Percentiles rank a stretch among this genome's conserved stretches.
phyloP scores from a whole-genome alignment of 2,329 filamentous ascomycete species.

The Trichoderma sp. region DNA sequence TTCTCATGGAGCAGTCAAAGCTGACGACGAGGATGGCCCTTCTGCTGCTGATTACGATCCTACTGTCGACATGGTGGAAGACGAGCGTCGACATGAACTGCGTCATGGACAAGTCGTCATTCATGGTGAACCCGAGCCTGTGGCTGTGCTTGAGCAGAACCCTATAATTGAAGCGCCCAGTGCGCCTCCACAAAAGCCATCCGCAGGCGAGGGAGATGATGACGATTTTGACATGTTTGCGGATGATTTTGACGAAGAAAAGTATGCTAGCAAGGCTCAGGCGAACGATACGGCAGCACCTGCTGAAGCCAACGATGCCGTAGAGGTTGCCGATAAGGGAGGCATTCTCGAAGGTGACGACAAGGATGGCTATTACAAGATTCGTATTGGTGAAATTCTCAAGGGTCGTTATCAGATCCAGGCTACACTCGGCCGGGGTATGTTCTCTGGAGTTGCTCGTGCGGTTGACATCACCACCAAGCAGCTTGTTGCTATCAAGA shows the following conservation, averaged over 20 bases:
- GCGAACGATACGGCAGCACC: conserved; percentile 39
- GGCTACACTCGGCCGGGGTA: conserved; percentile 84
- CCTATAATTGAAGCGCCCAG: conserved; percentile 36
- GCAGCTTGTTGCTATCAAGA: conserved; percentile 89
- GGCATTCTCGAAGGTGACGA: conserved; percentile 92
- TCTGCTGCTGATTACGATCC: conserved; percentile 95
- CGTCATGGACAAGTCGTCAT: conserved; percentile 59
- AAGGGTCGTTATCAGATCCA: conserved; percentile 88
- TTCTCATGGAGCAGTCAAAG: conserved; percentile 48
- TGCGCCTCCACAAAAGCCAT: conserved; percentile 28
- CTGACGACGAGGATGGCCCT: conserved; percentile 65
- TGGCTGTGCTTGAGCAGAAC: conserved; percentile 30
- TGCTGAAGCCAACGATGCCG: conserved; percentile 49
- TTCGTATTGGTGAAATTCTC: conserved; percentile 87
- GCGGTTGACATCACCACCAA: conserved; percentile 76
- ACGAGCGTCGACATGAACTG: conserved; percentile 69
- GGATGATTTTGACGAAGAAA: conserved; percentile 70
- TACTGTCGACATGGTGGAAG: conserved; percentile 83
- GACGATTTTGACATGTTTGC: conserved; percentile 88
- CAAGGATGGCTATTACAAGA: conserved; percentile 93
- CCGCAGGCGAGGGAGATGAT: conserved; percentile 53
- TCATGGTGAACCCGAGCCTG: conserved; percentile 46
- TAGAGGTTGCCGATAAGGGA: conserved; percentile 63
- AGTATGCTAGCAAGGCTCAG: conserved; percentile 57
- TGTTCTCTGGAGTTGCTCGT: conserved; percentile 95